phyloP scores from a whole-genome alignment of 495 filamentous ascomycete species.

The Venustampulla echinocandica region DNA sequence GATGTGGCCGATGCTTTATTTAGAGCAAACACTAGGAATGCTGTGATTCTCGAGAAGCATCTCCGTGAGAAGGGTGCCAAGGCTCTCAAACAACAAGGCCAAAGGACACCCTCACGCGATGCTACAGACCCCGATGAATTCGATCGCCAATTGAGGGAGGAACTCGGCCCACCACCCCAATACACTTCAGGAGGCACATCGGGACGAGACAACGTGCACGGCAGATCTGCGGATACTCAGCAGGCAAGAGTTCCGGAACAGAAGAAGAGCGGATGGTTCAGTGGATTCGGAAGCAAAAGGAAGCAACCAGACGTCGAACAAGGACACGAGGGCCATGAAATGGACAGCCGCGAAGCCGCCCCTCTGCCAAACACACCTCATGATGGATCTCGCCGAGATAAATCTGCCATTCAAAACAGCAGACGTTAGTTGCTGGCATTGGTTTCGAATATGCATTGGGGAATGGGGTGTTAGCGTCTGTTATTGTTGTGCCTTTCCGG shows the following conservation, averaged over 20 bases:
- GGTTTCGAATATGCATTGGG: too few relatives aligned
- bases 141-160: constrained; percentile 22
- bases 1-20: constrained; percentile 62
- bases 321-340: constrained; percentile 13
- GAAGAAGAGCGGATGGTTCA: constrained; percentile 25
- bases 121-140: constrained; percentile 35
- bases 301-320: constrained; percentile 32
- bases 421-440: too few relatives aligned
- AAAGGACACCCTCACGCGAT: constrained; percentile 21
- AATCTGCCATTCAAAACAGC: too few relatives aligned
- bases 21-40: constrained; percentile 68
- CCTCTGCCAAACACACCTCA: constrained; percentile 1
- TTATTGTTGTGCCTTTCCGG: too few relatives aligned
- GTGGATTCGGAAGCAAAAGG: constrained; percentile 27
- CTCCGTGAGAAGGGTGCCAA: constrained; percentile 50
- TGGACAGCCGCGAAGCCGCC: constrained; percentile 4
- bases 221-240: constrained; percentile 9
- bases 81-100: constrained; percentile 33
- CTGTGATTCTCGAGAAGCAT: constrained; percentile 61
- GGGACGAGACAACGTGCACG: constrained; percentile 5
- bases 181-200: constrained; percentile 7
- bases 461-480: too few relatives aligned
- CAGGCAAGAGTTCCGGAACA: constrained; percentile 15
- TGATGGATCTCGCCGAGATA: constrained; percentile 4
- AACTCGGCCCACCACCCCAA: constrained; percentile 14